Percentiles rank a stretch among this genome's conserved stretches.
Conservation (phyloP, 2,329 filamentous ascomycete genomes). For the Monosporascus sp. region DNA sequence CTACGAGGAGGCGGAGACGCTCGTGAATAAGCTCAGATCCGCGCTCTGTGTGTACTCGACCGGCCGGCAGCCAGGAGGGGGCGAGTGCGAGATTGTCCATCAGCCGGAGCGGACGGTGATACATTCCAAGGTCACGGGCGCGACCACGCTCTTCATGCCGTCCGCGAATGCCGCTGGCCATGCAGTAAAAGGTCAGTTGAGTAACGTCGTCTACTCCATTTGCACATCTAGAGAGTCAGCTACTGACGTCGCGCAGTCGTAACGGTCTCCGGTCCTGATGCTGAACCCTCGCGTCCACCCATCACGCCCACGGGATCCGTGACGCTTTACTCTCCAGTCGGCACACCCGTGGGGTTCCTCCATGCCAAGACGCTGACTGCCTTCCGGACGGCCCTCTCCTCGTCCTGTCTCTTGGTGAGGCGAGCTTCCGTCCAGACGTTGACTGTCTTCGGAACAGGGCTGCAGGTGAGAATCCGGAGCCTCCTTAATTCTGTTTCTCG, state of each 20-base stretch:
- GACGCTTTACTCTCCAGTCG: conserved; percentile 60
- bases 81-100: conserved; percentile 40
- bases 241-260: conserved; percentile 43
- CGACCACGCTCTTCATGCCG: conserved; percentile 70
- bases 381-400: conserved; percentile 72
- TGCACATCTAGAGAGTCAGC: conserved; percentile 1
- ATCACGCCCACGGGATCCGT: conserved; percentile 59
- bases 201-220: neutral
- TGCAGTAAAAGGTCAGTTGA: conserved; percentile 57
- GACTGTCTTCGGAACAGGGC: conserved; percentile 80
- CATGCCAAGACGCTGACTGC: conserved; percentile 72
- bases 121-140: conserved; percentile 40
- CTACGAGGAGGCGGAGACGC: conserved; percentile 44
- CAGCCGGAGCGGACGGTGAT: conserved; percentile 50
- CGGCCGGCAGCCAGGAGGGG: conserved; percentile 38
- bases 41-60: conserved; percentile 60
- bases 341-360: conserved; percentile 60
- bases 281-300: conserved; percentile 22
- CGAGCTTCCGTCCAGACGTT: conserved; percentile 69
- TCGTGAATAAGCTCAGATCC: conserved; percentile 42
- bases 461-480: conserved; percentile 42
- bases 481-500: neutral
- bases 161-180: conserved; percentile 58
- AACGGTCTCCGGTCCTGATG: conserved; percentile 46
- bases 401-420: conserved; percentile 57